These are phyloP conservation scores for Endocalyx cinctus DNA, from an alignment of 2,329 filamentous ascomycete genomes.

Conservation along the genomic window DNA sequence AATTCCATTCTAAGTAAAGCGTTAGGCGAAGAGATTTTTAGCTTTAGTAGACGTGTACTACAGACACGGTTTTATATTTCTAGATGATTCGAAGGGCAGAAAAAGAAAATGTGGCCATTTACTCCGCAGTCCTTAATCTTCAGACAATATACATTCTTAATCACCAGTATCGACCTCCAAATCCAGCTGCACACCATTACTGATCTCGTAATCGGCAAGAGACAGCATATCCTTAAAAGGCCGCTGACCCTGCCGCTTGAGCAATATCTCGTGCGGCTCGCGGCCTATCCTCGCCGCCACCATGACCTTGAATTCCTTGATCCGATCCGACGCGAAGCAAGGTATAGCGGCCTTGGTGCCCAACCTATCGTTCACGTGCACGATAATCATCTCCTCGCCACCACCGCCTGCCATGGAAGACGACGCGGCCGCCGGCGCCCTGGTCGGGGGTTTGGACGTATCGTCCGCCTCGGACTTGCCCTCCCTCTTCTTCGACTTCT, in stretches of 20 bases:
- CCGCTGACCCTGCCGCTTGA: constrained; percentile 86
- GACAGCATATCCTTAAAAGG: constrained; percentile 91
- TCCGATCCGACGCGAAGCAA: constrained; percentile 77
- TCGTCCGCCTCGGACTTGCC: constrained; percentile 22
- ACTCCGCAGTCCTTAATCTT: too few relatives aligned
- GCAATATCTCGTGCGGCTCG: constrained; percentile 83
- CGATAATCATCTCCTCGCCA: constrained; percentile 83
- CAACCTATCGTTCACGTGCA: constrained; percentile 90
- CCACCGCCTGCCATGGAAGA: constrained; percentile 22
- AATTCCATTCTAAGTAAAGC: too few relatives aligned
- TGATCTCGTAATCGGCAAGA: constrained; percentile 88
- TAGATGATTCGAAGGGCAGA: too few relatives aligned
- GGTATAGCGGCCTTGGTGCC: constrained; percentile 95
- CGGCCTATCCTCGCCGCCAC: constrained; percentile 86
- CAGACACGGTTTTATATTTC: too few relatives aligned
- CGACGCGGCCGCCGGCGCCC: constrained; percentile 23
- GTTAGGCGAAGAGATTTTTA: too few relatives aligned
- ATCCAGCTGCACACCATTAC: constrained; percentile 74
- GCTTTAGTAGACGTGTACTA: too few relatives aligned
- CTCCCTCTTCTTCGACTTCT: constrained; percentile 25
- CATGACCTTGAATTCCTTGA: constrained; percentile 85
- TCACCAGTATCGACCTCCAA: constrained; percentile 59
- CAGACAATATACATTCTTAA: too few relatives aligned
- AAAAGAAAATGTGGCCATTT: too few relatives aligned
- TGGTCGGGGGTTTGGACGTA: constrained; percentile 30